Evolutionary conservation across 2,329 filamentous ascomycete species (phyloP).

Genomic region (Aspergillus hiratsukae): DNA sequence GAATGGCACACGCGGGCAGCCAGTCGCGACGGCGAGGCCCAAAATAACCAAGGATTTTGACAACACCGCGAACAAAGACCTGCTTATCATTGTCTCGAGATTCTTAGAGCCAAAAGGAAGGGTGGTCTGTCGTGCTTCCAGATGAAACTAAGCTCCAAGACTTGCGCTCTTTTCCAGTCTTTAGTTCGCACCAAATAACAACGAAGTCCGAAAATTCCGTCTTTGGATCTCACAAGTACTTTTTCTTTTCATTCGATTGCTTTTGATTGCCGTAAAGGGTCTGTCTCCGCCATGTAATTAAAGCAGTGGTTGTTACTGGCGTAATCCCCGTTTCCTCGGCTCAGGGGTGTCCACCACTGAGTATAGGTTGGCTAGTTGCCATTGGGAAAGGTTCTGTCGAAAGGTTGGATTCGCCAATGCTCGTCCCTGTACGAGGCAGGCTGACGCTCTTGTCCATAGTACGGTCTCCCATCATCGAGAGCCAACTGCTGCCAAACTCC

Average conservation of each 20-base stretch:
- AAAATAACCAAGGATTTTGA: neutral
- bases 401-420: constrained; percentile 29
- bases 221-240: neutral
- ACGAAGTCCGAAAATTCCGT: neutral
- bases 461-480: constrained; percentile 81
- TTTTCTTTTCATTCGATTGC: neutral
- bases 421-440: constrained; percentile 25
- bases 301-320: neutral
- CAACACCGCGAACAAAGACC: neutral
- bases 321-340: neutral
- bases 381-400: constrained; percentile 32
- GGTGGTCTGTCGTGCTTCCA: neutral
- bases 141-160: neutral
- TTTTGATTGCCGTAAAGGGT: neutral
- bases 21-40: neutral
- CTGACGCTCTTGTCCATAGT: constrained; percentile 44
- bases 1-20: neutral
- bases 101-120: neutral
- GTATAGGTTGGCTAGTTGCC: constrained; percentile 36
- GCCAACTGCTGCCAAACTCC: constrained; percentile 81
- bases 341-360: constrained; percentile 36
- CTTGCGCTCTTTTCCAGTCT: neutral
- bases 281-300: neutral
- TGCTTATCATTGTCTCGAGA: neutral
- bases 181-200: neutral